Percentiles rank a stretch among this genome's conserved stretches.
These are phyloP conservation scores for Reutealis trisperma DNA, from an alignment of 345 rosid genomes.

Conservation along the genomic window DNA sequence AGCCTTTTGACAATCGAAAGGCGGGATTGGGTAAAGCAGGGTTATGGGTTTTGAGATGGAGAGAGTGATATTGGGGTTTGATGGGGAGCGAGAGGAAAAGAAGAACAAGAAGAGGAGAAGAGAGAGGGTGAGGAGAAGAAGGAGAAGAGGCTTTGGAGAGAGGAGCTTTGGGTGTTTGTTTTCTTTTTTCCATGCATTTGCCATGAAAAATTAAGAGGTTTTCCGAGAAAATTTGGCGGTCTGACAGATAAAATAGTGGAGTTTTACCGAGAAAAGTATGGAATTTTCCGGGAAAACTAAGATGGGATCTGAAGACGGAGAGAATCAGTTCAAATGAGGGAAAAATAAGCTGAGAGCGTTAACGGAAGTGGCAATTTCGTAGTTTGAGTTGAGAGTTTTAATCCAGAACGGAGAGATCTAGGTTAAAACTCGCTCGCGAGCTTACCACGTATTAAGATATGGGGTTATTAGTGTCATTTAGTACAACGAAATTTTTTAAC, in stretches of 20 bases:
- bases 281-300: neutral
- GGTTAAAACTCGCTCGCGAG: neutral
- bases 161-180: constrained; percentile 16
- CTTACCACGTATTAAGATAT: neutral
- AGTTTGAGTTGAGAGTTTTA: neutral
- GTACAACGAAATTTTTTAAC: neutral
- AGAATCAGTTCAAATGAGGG: neutral
- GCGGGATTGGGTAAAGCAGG: constrained; percentile 43
- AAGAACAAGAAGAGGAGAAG: constrained; percentile 46
- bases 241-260: neutral
- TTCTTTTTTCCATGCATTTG: constrained; percentile 68
- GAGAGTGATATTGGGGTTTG: constrained; percentile 17
- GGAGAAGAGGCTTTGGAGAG: constrained; percentile 47
- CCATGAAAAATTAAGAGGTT: constrained; percentile 37
- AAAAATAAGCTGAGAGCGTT: neutral
- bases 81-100: constrained; percentile 19
- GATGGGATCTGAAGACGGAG: neutral
- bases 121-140: constrained; percentile 42
- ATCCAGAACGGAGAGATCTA: neutral
- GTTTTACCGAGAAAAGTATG: neutral
- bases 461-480: neutral
- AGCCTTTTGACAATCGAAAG: constrained; percentile 67
- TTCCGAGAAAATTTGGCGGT: neutral
- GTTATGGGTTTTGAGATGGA: constrained; percentile 17
- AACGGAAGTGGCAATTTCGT: neutral